Conservation (phyloP, 306 rosid species). For the Rosa persica region DNA sequence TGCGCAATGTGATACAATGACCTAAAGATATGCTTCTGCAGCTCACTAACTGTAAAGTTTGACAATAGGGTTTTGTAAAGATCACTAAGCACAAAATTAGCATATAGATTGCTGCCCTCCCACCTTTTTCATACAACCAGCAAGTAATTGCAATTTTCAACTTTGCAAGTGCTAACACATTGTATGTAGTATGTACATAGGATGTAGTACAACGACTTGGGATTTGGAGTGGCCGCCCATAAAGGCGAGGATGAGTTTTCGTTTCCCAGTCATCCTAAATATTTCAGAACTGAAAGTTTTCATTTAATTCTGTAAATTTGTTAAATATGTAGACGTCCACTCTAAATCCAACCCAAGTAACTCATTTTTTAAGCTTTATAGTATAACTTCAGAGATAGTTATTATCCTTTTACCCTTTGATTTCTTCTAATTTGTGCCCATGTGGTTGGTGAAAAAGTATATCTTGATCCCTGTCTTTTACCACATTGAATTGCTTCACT, state of each 20-base stretch:
- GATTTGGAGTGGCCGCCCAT: neutral
- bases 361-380: neutral
- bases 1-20: neutral
- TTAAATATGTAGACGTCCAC: neutral
- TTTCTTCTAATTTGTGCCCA: slow-evolving; percentile 20
- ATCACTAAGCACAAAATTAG: neutral
- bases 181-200: neutral
- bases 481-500: slow-evolving; percentile 12
- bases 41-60: neutral
- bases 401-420: neutral
- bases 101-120: neutral
- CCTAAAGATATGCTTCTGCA: neutral
- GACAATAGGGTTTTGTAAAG: neutral
- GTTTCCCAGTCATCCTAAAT: neutral
- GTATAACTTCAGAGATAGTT: neutral
- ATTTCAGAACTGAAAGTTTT: neutral
- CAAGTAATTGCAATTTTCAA: neutral
- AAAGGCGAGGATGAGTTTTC: neutral
- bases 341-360: neutral
- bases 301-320: neutral
- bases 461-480: neutral
- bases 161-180: neutral
- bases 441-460: slow-evolving; percentile 39
- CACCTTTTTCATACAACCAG: neutral
- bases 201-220: neutral